Conservation (phyloP, 192 early-diverging fungal species). For the Linnemannia zychae region DNA sequence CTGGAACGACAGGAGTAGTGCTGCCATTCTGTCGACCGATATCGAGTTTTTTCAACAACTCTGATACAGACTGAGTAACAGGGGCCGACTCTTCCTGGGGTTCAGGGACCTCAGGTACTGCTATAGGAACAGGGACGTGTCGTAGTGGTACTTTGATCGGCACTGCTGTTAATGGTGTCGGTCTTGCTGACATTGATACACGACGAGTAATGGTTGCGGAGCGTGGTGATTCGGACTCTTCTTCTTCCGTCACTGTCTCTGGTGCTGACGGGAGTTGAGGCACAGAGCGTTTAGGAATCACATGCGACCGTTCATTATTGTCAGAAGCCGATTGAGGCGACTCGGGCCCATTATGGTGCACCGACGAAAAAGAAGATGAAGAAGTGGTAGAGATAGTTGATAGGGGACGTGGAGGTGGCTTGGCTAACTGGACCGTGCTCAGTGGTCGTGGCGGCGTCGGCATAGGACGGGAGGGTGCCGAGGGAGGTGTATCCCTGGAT, state of each 20-base stretch:
- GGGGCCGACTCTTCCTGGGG: neutral
- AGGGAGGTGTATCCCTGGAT: neutral
- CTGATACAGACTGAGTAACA: neutral
- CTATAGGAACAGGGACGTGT: neutral
- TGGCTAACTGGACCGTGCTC: constrained; percentile 15
- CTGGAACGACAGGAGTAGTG: neutral
- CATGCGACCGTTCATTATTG: neutral
- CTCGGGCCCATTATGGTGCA: neutral
- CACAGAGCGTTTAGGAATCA: constrained; percentile 6
- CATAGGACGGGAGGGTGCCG: neutral
- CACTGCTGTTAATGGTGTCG: neutral
- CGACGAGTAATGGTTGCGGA: neutral
- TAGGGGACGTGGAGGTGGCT: constrained; percentile 14
- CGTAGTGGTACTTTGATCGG: neutral
- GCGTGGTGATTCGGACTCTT: neutral
- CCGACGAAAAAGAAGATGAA: neutral
- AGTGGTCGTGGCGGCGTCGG: constrained; percentile 13
- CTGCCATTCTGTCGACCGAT: neutral
- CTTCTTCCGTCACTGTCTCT: neutral
- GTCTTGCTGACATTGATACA: too few relatives aligned
- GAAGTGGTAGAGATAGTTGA: constrained; percentile 15
- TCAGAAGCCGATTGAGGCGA: neutral
- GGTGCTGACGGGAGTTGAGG: neutral
- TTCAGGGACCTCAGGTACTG: neutral
- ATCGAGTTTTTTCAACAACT: neutral